Percentiles rank a stretch among this genome's conserved stretches.
Conservation (phyloP, 148 eudicot species). For the Rhododendron ovatum region DNA sequence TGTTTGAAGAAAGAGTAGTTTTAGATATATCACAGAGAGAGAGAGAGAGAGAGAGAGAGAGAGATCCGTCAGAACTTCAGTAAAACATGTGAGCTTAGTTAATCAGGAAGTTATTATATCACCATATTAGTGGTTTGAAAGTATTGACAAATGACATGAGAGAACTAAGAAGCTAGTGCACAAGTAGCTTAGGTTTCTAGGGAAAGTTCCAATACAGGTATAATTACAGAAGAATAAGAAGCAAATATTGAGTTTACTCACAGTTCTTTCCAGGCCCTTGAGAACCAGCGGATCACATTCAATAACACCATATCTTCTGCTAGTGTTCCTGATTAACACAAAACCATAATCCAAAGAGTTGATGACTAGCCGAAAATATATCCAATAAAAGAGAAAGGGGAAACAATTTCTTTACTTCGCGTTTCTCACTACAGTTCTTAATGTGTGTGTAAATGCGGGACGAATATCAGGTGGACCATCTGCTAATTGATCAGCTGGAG, state of each 20-base stretch:
- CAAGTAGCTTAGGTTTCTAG: background rate
- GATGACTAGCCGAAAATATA: background rate
- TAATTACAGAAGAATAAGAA: background rate
- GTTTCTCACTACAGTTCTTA: slow-evolving; percentile 43
- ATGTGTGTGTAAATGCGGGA: slow-evolving; percentile 78
- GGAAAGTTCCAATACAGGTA: background rate
- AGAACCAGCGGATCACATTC: slow-evolving; percentile 72
- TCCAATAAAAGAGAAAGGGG: background rate
- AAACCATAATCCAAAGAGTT: slow-evolving; percentile 6
- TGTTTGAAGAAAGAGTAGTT: slow-evolving; percentile 26
- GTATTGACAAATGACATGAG: background rate
- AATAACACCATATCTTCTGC: slow-evolving; percentile 75
- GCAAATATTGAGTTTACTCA: slow-evolving; percentile 27
- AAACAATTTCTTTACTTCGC: slow-evolving; percentile 37
- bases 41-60: too few species aligned
- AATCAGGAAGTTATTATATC: background rate
- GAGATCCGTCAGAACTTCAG: background rate
- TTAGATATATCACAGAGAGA: background rate
- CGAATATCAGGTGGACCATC: slow-evolving; percentile 72
- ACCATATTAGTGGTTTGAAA: background rate
- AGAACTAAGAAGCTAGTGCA: background rate
- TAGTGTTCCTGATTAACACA: slow-evolving; percentile 36
- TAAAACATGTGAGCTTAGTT: background rate
- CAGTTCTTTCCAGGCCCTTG: slow-evolving; percentile 81
- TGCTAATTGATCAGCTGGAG: slow-evolving; percentile 56